Percentiles rank a stretch among this genome's conserved stretches.
Evolutionary conservation across 345 rosid genomes (phyloP).

Genomic region (Combretum micranthum): DNA sequence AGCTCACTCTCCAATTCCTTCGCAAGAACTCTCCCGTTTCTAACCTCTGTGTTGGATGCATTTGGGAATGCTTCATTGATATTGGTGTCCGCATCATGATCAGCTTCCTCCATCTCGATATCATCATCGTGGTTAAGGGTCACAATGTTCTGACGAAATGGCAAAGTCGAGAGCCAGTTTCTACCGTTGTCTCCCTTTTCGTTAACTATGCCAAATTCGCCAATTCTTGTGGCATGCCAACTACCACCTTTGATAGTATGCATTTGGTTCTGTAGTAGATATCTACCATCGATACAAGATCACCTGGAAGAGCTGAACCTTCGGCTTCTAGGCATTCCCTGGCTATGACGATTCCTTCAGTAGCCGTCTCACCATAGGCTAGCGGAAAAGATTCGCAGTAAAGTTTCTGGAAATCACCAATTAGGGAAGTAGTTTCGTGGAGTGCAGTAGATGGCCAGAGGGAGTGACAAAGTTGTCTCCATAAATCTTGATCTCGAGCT

Average conservation of each 20-base stretch:
- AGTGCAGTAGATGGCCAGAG: constrained; percentile 35
- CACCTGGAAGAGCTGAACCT: constrained; percentile 4
- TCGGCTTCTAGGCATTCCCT: background rate
- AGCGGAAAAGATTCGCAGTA: constrained; percentile 26
- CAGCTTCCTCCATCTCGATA: background rate
- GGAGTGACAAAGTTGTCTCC: constrained; percentile 22
- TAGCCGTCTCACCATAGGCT: constrained; percentile 4
- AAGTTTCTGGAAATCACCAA: constrained; percentile 18
- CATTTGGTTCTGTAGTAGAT: constrained; percentile 20
- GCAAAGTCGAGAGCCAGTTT: constrained; percentile 16
- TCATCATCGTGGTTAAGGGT: constrained; percentile 1
- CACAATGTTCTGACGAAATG: constrained; percentile 14
- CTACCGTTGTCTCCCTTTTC: background rate
- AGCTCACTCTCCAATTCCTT: constrained; percentile 10
- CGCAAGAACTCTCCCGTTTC: background rate
- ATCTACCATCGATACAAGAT: constrained; percentile 28
- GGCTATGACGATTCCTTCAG: background rate
- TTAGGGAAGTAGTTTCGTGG: constrained; percentile 6
- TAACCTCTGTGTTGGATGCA: background rate
- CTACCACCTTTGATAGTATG: constrained; percentile 16
- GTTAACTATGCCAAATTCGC: background rate
- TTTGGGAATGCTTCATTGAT: background rate
- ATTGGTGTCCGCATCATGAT: background rate
- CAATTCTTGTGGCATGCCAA: constrained; percentile 16
- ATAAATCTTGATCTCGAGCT: constrained; percentile 16